Percentiles rank a stretch among this genome's conserved stretches.
Conservation (phyloP, 2,329 filamentous ascomycete genomes). For the Calonectria honghensis region DNA sequence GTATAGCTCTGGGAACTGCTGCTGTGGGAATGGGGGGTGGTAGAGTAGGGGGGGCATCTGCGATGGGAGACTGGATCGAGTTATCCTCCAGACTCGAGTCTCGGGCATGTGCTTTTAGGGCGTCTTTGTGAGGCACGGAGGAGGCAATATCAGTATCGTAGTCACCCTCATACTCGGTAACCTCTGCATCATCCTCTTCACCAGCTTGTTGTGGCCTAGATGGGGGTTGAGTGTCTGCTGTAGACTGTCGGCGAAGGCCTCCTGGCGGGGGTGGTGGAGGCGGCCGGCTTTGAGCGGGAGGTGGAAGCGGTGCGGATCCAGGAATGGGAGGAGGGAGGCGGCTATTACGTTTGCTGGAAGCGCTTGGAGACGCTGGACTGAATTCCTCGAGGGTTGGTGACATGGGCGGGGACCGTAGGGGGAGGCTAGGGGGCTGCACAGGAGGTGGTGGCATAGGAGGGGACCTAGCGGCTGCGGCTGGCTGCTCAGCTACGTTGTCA, state of each 20-base stretch:
- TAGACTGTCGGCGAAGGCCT: slow-evolving; percentile 74
- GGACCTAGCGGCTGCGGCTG: slow-evolving; percentile 52
- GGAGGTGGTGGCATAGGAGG: slow-evolving; percentile 67
- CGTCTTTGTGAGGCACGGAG: slow-evolving; percentile 95
- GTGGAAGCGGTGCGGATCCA: slow-evolving; percentile 66
- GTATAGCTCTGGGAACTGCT: slow-evolving; percentile 74
- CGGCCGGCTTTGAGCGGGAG: slow-evolving; percentile 74
- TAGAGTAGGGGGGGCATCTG: slow-evolving; percentile 65
- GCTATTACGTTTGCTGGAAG: slow-evolving; percentile 72
- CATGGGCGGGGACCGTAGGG: slow-evolving; percentile 59
- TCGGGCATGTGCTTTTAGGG: slow-evolving; percentile 86
- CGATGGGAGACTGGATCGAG: slow-evolving; percentile 73
- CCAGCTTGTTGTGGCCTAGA: slow-evolving; percentile 67
- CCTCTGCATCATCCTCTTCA: slow-evolving; percentile 84
- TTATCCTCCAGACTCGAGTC: slow-evolving; percentile 86
- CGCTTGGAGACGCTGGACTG: slow-evolving; percentile 65
- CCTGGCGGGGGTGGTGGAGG: slow-evolving; percentile 81
- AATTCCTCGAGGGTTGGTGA: slow-evolving; percentile 60
- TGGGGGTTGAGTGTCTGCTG: slow-evolving; percentile 70
- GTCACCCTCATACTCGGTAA: slow-evolving; percentile 96
- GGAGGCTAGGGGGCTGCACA: slow-evolving; percentile 54
- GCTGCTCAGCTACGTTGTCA: slow-evolving; percentile 58
- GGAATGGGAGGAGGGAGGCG: slow-evolving; percentile 78
- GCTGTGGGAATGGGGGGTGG: slow-evolving; percentile 75
- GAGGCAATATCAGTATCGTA: slow-evolving; percentile 98